Evolutionary conservation across 768 basidiomycete genomes (phyloP).

Genomic region (Harrya chromipes): DNA sequence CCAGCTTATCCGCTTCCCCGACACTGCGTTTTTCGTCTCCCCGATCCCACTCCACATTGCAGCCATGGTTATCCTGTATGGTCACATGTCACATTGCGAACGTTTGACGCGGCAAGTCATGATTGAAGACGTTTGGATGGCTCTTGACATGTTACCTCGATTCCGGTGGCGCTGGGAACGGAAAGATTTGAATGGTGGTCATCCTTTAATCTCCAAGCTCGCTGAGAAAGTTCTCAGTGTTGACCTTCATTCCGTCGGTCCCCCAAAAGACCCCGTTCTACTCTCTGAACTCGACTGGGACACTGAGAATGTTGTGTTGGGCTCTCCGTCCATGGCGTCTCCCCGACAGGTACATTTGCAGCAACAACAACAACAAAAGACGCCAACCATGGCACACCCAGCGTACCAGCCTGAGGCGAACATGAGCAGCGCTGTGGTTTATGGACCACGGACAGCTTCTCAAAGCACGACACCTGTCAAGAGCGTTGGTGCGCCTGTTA

Average conservation of each 20-base stretch:
- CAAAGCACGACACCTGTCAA: conserved; percentile 32
- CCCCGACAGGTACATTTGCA: conserved; percentile 28
- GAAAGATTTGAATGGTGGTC: conserved; percentile 73
- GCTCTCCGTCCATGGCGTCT: conserved; percentile 23
- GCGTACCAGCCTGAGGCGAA: conserved; percentile 33
- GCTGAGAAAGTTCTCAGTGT: conserved; percentile 79
- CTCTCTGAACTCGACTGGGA: conserved; percentile 48
- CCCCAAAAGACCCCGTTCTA: conserved; percentile 39
- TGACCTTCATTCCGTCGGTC: conserved; percentile 55
- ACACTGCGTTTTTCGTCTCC: conserved; percentile 85
- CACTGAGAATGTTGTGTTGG: conserved; percentile 31
- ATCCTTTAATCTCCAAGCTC: conserved; percentile 80
- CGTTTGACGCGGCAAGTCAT: conserved; percentile 61
- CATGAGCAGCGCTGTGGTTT: conserved; percentile 18
- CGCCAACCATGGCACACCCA: conserved; percentile 36
- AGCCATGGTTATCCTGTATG: conserved; percentile 88
- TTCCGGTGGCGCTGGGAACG: conserved; percentile 94
- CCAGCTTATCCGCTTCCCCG: conserved; percentile 78
- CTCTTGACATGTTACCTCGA: conserved; percentile 82
- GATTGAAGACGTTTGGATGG: conserved; percentile 81
- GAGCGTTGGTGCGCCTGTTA: conserved; percentile 14
- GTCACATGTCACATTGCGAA: conserved; percentile 78
- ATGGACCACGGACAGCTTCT: conserved; percentile 26
- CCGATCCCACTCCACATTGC: conserved; percentile 87
- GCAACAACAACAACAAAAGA: conserved; percentile 35